A percentile compares a stretch with the other conserved stretches of the same genome.
Conservation (phyloP, 345 rosid genomes). For the Rhizophora mangle region DNA sequence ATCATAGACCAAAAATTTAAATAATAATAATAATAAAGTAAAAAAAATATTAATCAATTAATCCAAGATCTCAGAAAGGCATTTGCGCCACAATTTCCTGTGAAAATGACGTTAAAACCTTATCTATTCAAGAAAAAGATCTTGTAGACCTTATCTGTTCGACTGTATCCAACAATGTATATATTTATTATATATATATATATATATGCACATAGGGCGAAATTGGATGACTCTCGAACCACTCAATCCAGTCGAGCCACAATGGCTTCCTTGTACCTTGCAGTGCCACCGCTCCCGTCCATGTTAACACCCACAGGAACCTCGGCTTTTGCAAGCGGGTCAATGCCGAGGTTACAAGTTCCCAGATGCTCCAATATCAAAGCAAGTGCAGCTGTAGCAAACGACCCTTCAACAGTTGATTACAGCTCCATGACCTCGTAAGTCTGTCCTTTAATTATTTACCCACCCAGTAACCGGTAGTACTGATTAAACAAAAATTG, state of each 20-base stretch:
- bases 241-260: not conserved
- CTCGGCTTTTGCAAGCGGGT: constrained; percentile 23
- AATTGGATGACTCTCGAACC: not conserved
- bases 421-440: constrained; percentile 51
- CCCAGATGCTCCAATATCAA: constrained; percentile 20
- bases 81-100: constrained; percentile 4
- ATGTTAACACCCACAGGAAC: constrained; percentile 19
- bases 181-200: no score
- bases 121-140: constrained; percentile 20
- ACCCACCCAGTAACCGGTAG: not conserved
- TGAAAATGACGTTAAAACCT: not conserved
- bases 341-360: constrained; percentile 19
- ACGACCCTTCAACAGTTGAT: constrained; percentile 40
- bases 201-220: no score
- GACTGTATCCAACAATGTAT: no score
- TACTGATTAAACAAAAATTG: not conserved
- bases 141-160: no score
- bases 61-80: not conserved
- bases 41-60: no score
- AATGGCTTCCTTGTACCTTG: constrained; percentile 38
- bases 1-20: no score
- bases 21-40: no score
- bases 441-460: constrained; percentile 5
- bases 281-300: constrained; percentile 19
- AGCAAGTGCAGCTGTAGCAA: constrained; percentile 18